Evolutionary conservation across 2,329 filamentous ascomycete species (phyloP), one percentile per base, ranked within the genome.

Genomic region (Pseudogymnoascus sp.): DNA sequence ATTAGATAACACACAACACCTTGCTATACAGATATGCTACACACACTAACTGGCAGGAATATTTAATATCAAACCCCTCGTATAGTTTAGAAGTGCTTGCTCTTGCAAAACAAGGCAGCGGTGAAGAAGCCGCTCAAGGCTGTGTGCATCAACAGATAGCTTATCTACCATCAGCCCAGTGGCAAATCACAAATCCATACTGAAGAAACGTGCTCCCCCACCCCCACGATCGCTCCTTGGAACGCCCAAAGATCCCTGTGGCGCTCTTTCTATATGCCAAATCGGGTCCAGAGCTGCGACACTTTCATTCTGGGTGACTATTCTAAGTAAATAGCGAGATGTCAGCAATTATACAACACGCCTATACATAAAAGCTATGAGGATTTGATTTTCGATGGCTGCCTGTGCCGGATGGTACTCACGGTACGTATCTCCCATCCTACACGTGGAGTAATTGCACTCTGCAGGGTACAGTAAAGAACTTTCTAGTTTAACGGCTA

Each of bases 401-500:
- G 4, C 26, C 19, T 33, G n/a, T 52, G 16, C 39, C 12, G 21
- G 6, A 45, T 23, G 29, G 11, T n/a, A 26, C 43, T 49, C 23
- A 29, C 23, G 8, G 45, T 52, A 52, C n/a, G 43, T 49, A 49
- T 49, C 43, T 49, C 26, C 8, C n/a, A 16, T 55, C 7, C 49
- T 55, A 55, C 29, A 33, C 23, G 23, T 31, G 23, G 45, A 31
- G 21, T 52, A 29, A 16, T 31, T 52, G 14, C 7, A 10, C 43
- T 26, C 12, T 29, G 11, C 23, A 52, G 23, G 23, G 45, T 29
- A 52, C 23, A 4, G 23, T 7, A 45, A n/a, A n/a, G 39, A 11
- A 21, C 12, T n/a, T 55, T 55, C 49, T 55, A 21, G 45, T 55
- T 55, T 55, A 55, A 55, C 45, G 45, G 45, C 45, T 55, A 33